phyloP scores from a whole-genome alignment of 306 rosid genomes.

The Styphnolobium japonicum region DNA sequence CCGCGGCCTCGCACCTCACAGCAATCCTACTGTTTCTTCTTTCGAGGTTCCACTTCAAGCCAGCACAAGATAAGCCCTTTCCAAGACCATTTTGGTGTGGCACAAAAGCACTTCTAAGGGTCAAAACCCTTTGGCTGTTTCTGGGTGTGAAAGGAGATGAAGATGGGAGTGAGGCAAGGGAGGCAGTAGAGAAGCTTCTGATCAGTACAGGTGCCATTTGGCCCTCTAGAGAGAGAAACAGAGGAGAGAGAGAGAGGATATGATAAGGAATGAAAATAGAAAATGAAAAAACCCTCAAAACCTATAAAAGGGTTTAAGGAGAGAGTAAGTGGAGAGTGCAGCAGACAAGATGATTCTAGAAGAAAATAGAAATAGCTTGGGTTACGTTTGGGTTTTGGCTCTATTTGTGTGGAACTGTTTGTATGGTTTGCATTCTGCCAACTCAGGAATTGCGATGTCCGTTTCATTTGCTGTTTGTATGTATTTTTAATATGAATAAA shows the following conservation, averaged over 20 bases:
- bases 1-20: slow-evolving; percentile 80
- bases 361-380: too few species aligned
- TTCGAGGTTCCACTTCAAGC: slow-evolving; percentile 60
- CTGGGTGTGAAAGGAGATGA: slow-evolving; percentile 44
- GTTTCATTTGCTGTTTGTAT: not conserved
- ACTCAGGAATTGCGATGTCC: not conserved
- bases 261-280: too few species aligned
- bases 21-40: slow-evolving; percentile 33
- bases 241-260: not conserved
- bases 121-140: slow-evolving; percentile 32
- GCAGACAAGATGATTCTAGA: too few species aligned
- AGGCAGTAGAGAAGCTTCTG: slow-evolving; percentile 58
- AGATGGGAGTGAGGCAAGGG: slow-evolving; percentile 63
- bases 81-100: slow-evolving; percentile 47
- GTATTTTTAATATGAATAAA: not conserved
- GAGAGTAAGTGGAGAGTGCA: too few species aligned
- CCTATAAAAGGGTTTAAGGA: too few species aligned
- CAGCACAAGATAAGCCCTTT: slow-evolving; percentile 37
- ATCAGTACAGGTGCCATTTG: slow-evolving; percentile 82
- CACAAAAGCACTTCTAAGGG: slow-evolving; percentile 50
- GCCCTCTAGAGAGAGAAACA: too few species aligned
- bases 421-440: too few species aligned
- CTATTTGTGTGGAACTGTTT: too few species aligned
- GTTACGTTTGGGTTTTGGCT: too few species aligned
- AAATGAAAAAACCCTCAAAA: too few species aligned